phyloP scores from a whole-genome alignment of 2,329 filamentous ascomycete species.

The Penicillium thymicola region DNA sequence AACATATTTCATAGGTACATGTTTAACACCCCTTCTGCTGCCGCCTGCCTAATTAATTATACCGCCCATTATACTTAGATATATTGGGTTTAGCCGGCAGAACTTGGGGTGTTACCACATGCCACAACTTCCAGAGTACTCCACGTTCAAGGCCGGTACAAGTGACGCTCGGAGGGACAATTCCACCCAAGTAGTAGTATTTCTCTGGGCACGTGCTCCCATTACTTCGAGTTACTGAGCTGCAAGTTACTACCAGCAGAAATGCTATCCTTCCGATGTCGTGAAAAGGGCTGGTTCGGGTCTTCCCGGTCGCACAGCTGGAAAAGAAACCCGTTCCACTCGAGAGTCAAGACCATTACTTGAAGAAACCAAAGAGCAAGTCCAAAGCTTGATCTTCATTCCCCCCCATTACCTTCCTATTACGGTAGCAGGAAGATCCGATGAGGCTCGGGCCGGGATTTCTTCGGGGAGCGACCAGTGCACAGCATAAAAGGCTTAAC shows the following conservation, averaged over 20 bases:
- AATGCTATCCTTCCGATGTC: not conserved
- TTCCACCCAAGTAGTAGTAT: not conserved
- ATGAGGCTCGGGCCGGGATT: slow-evolving; percentile 6
- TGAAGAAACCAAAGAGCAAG: not conserved
- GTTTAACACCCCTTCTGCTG: no score
- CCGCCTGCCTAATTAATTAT: no score
- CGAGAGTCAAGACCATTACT: slow-evolving; percentile 6
- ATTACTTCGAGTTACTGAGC: not conserved
- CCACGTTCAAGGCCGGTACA: not conserved
- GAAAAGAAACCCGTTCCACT: slow-evolving; percentile 6
- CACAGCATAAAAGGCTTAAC: slow-evolving; percentile 18
- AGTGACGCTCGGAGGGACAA: not conserved
- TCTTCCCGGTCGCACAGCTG: slow-evolving; percentile 10
- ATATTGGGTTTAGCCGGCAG: no score
- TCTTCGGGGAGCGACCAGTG: slow-evolving; percentile 14
- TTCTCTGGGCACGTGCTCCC: not conserved
- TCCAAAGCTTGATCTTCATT: not conserved
- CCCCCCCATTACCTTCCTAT: not conserved
- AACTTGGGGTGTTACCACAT: no score
- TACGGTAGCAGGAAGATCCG: not conserved
- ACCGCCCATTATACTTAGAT: no score
- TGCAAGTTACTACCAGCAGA: not conserved
- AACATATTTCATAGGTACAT: no score
- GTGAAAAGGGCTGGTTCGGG: slow-evolving; percentile 1
- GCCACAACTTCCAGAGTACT: not conserved